Conservation (phyloP, 1,139 yeast species). For the Yamadazyma mexicana region DNA sequence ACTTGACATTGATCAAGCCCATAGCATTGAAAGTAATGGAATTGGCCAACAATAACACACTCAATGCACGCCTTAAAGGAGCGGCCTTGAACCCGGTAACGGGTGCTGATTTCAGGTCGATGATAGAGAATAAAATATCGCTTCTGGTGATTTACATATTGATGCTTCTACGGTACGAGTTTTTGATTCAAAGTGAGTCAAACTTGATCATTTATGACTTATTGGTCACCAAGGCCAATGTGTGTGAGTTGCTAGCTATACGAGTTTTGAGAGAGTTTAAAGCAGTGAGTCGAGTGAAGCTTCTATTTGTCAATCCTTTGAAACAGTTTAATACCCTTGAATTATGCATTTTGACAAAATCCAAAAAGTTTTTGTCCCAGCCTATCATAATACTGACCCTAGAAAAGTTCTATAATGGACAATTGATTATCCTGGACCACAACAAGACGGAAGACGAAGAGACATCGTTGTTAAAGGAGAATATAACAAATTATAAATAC, state of each 20-base stretch:
- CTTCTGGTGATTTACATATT: constrained; percentile 33
- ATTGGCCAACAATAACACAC: constrained; percentile 18
- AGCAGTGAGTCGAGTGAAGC: constrained; percentile 44
- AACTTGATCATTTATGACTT: constrained; percentile 52
- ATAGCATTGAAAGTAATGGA: constrained; percentile 35
- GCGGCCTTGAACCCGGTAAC: constrained; percentile 11
- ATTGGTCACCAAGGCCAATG: constrained; percentile 49
- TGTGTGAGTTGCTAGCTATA: constrained; percentile 58
- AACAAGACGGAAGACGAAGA: constrained; percentile 30
- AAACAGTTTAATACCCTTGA: constrained; percentile 51
- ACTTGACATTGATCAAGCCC: constrained; percentile 52
- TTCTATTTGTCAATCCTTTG: constrained; percentile 46
- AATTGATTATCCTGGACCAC: constrained; percentile 25
- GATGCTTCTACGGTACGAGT: constrained; percentile 41
- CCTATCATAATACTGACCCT: constrained; percentile 53
- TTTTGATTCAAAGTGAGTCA: constrained; percentile 47
- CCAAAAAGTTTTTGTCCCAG: constrained; percentile 56
- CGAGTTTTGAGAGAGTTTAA: constrained; percentile 52
- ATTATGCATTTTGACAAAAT: constrained; percentile 52
- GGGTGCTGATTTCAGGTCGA: constrained; percentile 7
- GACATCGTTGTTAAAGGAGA: constrained; percentile 20
- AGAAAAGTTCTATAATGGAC: constrained; percentile 58
- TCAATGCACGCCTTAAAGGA: constrained; percentile 13
- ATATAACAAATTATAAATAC: constrained; percentile 37
- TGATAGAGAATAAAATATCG: constrained; percentile 20